Evolutionary conservation across 2,329 filamentous ascomycete species (phyloP).

Genomic region (Cladophialophora bantiana): DNA sequence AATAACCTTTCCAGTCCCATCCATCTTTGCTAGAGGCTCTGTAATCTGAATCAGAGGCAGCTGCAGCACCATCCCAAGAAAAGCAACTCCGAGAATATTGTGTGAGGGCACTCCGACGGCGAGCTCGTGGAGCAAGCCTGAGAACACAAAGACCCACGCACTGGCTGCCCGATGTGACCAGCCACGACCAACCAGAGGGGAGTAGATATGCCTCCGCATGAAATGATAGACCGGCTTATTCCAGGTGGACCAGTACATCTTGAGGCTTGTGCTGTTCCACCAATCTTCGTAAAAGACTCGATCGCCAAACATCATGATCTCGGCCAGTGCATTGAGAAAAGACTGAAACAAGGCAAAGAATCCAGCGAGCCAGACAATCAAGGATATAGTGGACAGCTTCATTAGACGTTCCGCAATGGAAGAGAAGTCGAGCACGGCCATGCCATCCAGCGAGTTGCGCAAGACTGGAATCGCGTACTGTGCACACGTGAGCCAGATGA

Average conservation of each 20-base stretch:
- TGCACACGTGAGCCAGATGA: slow-evolving; percentile 93
- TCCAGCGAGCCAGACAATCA: slow-evolving; percentile 95
- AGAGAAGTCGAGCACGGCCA: slow-evolving; percentile 77
- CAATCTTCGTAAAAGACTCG: slow-evolving; percentile 95
- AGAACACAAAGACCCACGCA: slow-evolving; percentile 83
- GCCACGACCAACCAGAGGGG: slow-evolving; percentile 83
- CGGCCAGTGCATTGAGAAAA: slow-evolving; percentile 86
- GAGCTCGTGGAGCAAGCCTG: slow-evolving; percentile 87
- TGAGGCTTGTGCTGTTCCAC: slow-evolving; percentile 92
- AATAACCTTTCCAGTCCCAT: slow-evolving; percentile 73
- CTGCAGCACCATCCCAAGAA: slow-evolving; percentile 91
- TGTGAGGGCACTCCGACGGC: slow-evolving; percentile 94
- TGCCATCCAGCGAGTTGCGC: slow-evolving; percentile 86
- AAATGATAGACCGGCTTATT: slow-evolving; percentile 98
- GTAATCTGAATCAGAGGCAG: slow-evolving; percentile 86
- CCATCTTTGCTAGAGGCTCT: slow-evolving; percentile 77
- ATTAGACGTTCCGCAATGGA: slow-evolving; percentile 88
- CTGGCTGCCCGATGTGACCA: slow-evolving; percentile 76
- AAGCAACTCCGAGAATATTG: slow-evolving; percentile 83
- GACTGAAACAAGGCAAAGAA: slow-evolving; percentile 98
- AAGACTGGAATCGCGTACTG: slow-evolving; percentile 93
- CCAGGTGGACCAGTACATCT: slow-evolving; percentile 93
- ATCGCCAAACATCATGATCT: slow-evolving; percentile 88
- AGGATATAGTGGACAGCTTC: slow-evolving; percentile 92
- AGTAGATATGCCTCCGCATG: slow-evolving; percentile 93